Evolutionary conservation across 2,329 filamentous ascomycete genomes (phyloP).

Genomic region (Leptodontidium sp.): DNA sequence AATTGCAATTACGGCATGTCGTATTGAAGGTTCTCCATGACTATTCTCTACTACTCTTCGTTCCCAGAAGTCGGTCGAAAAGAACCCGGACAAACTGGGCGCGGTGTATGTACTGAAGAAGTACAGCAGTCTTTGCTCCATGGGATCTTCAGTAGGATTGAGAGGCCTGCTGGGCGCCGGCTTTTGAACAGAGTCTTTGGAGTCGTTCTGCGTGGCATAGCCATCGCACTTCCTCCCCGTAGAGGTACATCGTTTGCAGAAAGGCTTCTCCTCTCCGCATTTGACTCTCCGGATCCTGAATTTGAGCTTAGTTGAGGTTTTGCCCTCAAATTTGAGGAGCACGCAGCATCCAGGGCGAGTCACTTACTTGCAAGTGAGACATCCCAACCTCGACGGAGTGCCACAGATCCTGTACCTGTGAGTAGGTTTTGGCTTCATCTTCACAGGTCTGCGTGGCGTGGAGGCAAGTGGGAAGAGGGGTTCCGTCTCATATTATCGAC

Average conservation of each 20-base stretch:
- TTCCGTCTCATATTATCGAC: conserved; percentile 22
- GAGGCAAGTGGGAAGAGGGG: conserved; percentile 6
- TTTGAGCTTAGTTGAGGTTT: conserved; percentile 16
- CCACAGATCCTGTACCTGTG: conserved; percentile 43
- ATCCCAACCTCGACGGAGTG: conserved; percentile 43
- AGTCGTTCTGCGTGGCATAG: conserved; percentile 36
- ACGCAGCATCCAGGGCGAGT: neutral
- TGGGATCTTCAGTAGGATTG: conserved; percentile 30
- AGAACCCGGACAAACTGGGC: conserved; percentile 38
- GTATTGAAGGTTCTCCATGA: conserved; percentile 39
- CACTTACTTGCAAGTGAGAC: conserved; percentile 45
- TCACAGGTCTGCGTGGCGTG: conserved; percentile 9
- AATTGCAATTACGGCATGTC: conserved; percentile 44
- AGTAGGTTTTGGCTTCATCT: conserved; percentile 35
- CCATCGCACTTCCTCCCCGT: conserved; percentile 45
- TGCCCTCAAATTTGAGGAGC: neutral
- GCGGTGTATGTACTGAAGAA: conserved; percentile 41
- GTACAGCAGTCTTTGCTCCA: conserved; percentile 38
- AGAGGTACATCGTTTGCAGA: conserved; percentile 43
- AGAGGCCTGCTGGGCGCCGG: conserved; percentile 2
- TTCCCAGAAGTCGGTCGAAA: conserved; percentile 43
- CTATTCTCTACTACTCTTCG: conserved; percentile 38
- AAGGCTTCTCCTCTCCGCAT: conserved; percentile 45
- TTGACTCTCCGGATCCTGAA: conserved; percentile 44
- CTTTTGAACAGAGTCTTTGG: conserved; percentile 1